phyloP scores from a whole-genome alignment of 495 filamentous ascomycete genomes.

The Lindgomyces ingoldianus region DNA sequence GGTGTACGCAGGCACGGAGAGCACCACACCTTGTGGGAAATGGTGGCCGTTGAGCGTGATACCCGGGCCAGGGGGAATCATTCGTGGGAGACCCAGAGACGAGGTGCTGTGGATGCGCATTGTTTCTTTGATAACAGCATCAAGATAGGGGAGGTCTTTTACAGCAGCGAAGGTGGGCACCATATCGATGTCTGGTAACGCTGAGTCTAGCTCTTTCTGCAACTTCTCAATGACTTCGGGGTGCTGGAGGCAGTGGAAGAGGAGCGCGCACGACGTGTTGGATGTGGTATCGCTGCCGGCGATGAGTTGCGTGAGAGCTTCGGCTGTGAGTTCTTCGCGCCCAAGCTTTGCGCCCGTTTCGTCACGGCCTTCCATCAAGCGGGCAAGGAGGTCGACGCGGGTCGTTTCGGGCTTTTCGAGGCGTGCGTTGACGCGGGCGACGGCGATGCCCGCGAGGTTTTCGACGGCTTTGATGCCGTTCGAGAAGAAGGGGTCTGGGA shows the following conservation, averaged over 20 bases:
- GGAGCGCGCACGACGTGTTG: slow-evolving; percentile 84
- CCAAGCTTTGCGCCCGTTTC: slow-evolving; percentile 71
- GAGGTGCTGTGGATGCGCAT: slow-evolving; percentile 89
- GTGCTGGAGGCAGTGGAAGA: slow-evolving; percentile 72
- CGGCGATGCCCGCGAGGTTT: slow-evolving; percentile 69
- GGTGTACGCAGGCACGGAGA: slow-evolving; percentile 83
- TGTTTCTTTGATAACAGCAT: slow-evolving; percentile 82
- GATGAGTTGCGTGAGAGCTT: slow-evolving; percentile 87
- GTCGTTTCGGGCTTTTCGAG: slow-evolving; percentile 64
- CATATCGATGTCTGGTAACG: slow-evolving; percentile 58
- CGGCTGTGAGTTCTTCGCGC: slow-evolving; percentile 78
- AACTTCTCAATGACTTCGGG: slow-evolving; percentile 71
- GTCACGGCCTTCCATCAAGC: slow-evolving; percentile 85
- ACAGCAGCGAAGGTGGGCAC: slow-evolving; percentile 72
- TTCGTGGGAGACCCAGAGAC: slow-evolving; percentile 80
- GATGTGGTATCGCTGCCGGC: slow-evolving; percentile 88
- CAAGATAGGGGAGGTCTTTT: slow-evolving; percentile 74
- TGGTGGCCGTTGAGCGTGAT: slow-evolving; percentile 59
- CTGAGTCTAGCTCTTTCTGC: slow-evolving; percentile 70
- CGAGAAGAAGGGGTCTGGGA: slow-evolving; percentile 69
- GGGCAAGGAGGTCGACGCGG: slow-evolving; percentile 78
- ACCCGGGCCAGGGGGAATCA: slow-evolving; percentile 65
- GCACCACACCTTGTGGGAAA: slow-evolving; percentile 73
- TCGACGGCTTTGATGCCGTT: slow-evolving; percentile 64
- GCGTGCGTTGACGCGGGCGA: slow-evolving; percentile 74